Base-by-base conservation (phyloP, 2,329 filamentous ascomycete species). In the Fusarium chuoi region DNA sequence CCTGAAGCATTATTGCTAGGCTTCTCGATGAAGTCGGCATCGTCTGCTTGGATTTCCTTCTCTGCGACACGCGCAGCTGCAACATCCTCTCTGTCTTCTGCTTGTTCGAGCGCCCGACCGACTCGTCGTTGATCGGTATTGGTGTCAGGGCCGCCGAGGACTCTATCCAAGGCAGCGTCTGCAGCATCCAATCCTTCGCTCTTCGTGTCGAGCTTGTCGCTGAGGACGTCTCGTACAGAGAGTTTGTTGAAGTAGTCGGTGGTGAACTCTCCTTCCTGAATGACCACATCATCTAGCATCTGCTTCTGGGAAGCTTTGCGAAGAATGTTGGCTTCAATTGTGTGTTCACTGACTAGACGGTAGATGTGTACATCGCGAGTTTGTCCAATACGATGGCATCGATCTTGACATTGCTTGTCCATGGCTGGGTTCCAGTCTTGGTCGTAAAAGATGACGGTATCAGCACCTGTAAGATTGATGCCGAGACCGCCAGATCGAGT, bases 361-460 rank as follows among this genome's bases (percentile, higher is more conserved):
- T 98, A 99, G 67, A 99, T 98, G 82, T 98, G 96, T 38, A 99
- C 96, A 81, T 99, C 96, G 36, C 96, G 92, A 2, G 96, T 98
- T 82, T 99, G 96, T 4, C 96, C 96, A 75, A 99, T 99, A 75
- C 96, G 94, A 84, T 99, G 96, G 78, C 94, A 97, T 78, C 96
- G 91, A 81, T 99, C 97, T 84, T 99, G 97, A 79, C 96, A 99
- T 83, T 99, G 96, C 83, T 98, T 98, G 85, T 99, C 96, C 96
- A 99, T 99, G 58, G 97, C 96, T 0, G 96, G 96, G 78, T 99
- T 99, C 97, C 97, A 99, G 81, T 99, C 96, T 68, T 98, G 91
- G 79, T 99, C 96, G 83, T 98, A 99, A 83, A 99, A 99, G 75
- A 99, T 98, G 78, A 99, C 96, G 0, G 95, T 98, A 81, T 98